phyloP scores from a whole-genome alignment of 192 early-diverging fungal genomes.

The Borealophlyctis nickersoniae region DNA sequence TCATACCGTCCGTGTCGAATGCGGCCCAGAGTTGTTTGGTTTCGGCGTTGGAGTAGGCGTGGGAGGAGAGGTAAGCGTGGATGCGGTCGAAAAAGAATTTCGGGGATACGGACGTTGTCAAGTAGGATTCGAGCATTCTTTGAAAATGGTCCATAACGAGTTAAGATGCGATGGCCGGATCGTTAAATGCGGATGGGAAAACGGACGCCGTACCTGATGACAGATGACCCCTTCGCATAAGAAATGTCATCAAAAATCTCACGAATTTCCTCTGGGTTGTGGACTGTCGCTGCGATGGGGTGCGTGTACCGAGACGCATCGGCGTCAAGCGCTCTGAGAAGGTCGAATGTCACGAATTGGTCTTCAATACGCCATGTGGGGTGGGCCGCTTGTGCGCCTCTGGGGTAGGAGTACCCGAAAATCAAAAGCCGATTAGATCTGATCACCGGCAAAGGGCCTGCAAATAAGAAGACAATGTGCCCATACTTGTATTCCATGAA shows the following conservation, averaged over 20 bases:
- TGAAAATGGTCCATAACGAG: not conserved
- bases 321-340: conserved; percentile 23
- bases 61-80: conserved; percentile 58
- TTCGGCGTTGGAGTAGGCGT: conserved; percentile 76
- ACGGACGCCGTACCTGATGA: conserved; percentile 52
- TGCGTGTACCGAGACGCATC: conserved; percentile 34
- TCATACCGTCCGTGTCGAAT: conserved; percentile 38
- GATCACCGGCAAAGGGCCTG: too few species aligned
- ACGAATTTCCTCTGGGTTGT: conserved; percentile 22
- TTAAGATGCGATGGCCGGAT: too few species aligned
- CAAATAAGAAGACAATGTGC: too few species aligned
- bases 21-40: conserved; percentile 85
- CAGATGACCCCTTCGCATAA: conserved; percentile 80
- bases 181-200: not conserved
- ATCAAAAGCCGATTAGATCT: not conserved
- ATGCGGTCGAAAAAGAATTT: conserved; percentile 25
- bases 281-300: conserved; percentile 29
- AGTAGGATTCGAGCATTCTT: conserved; percentile 35
- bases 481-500: conserved; percentile 61
- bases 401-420: too few species aligned
- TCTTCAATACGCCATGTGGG: conserved; percentile 22
- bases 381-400: conserved; percentile 15
- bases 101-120: conserved; percentile 11
- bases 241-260: conserved; percentile 89
- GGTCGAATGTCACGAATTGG: conserved; percentile 25